Conservation (phyloP, 2,329 filamentous ascomycete species). For the Paecilomyces formosus region DNA sequence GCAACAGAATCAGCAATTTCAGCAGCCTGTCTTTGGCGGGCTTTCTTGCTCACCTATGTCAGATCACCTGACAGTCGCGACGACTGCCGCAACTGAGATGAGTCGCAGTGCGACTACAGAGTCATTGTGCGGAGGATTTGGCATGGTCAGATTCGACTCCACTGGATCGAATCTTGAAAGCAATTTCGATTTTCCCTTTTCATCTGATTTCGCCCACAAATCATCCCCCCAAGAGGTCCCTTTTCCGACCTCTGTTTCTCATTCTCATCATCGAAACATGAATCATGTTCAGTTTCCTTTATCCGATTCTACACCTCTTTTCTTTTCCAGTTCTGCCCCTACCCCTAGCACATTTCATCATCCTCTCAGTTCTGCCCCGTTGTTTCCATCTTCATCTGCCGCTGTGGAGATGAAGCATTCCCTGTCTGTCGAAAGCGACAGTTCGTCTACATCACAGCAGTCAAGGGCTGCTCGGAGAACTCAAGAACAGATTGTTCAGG, state of each 20-base stretch:
- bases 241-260: slow-evolving; percentile 15
- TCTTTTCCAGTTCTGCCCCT: slow-evolving; percentile 30
- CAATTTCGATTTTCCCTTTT: slow-evolving; percentile 17
- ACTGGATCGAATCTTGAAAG: slow-evolving; percentile 28
- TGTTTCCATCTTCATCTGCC: slow-evolving; percentile 28
- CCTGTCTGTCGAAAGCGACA: slow-evolving; percentile 40
- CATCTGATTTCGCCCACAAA: slow-evolving; percentile 17
- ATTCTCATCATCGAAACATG: slow-evolving; percentile 17
- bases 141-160: slow-evolving; percentile 39
- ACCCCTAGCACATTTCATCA: slow-evolving; percentile 22
- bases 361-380: slow-evolving; percentile 17
- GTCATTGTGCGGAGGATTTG: slow-evolving; percentile 34
- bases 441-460: slow-evolving; percentile 35
- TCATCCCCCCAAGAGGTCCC: slow-evolving; percentile 23
- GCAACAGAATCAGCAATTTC: slow-evolving; percentile 12
- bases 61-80: slow-evolving; percentile 18
- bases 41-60: slow-evolving; percentile 13
- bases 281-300: slow-evolving; percentile 23
- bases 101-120: slow-evolving; percentile 39
- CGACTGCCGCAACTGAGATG: slow-evolving; percentile 33
- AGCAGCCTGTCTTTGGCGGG: slow-evolving; percentile 9
- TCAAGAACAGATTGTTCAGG: slow-evolving; percentile 42
- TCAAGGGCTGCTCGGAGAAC: slow-evolving; percentile 41
- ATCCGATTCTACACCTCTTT: slow-evolving; percentile 21
- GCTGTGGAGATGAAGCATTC: slow-evolving; percentile 46